Percentiles rank a stretch among this genome's conserved stretches.
Conservation (phyloP, 2,329 filamentous ascomycete genomes). For the Calonectria pseudoreteaudii region DNA sequence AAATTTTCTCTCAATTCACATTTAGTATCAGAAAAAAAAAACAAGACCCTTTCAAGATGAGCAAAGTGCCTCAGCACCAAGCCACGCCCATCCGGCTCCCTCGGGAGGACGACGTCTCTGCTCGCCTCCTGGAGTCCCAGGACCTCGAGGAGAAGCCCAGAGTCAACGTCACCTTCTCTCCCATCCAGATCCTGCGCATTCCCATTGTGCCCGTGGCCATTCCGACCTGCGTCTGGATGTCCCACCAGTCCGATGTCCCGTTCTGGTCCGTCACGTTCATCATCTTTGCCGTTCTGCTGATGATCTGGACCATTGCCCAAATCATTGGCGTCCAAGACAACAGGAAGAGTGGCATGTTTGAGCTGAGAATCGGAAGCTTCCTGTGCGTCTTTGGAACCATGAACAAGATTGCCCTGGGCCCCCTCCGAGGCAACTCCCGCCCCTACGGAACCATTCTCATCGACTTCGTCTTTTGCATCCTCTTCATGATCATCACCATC, state of each 20-base stretch:
- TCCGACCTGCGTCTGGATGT: constrained; percentile 29
- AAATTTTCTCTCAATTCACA: not conserved
- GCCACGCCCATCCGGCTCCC: constrained; percentile 16
- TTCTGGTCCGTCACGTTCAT: constrained; percentile 25
- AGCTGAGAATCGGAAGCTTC: constrained; percentile 38
- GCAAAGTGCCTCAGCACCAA: not conserved
- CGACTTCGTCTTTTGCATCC: constrained; percentile 32
- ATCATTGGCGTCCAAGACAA: constrained; percentile 22
- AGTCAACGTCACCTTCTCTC: constrained; percentile 31
- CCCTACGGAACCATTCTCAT: constrained; percentile 29
- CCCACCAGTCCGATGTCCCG: not conserved
- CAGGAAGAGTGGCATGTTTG: constrained; percentile 30
- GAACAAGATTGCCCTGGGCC: not conserved
- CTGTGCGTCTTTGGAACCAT: constrained; percentile 32
- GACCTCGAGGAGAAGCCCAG: constrained; percentile 26
- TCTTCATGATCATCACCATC: constrained; percentile 34
- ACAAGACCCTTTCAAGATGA: constrained; percentile 1
- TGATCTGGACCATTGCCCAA: constrained; percentile 30
- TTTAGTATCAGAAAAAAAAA: not conserved
- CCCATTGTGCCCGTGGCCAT: constrained; percentile 29
- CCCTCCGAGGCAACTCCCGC: not conserved
- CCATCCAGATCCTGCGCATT: constrained; percentile 30
- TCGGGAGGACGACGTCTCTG: constrained; percentile 32
- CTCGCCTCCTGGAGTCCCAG: constrained; percentile 29
- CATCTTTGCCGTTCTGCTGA: constrained; percentile 24